These are phyloP conservation scores for Gonium pectorale DNA, from an alignment of 139 green algal species.

Conservation along the genomic window DNA sequence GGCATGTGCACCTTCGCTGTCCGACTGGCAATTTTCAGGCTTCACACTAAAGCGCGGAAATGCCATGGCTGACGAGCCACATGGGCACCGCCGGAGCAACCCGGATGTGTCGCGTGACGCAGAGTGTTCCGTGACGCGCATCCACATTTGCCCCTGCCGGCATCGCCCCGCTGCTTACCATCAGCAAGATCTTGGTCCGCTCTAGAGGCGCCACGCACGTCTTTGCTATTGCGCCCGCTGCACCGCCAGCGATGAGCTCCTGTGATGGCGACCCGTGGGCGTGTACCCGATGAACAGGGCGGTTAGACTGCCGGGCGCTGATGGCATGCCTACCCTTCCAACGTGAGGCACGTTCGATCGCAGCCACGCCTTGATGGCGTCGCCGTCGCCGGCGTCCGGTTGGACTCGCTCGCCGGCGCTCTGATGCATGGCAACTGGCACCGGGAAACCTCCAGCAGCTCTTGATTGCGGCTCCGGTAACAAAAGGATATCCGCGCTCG, in stretches of 20 bases:
- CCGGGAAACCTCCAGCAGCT: no score
- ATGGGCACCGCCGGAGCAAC: no score
- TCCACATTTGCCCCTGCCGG: background rate
- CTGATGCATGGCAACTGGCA: no score
- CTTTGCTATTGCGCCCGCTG: conserved; percentile 84
- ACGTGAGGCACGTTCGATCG: conserved; percentile 11
- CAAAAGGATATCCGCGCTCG: no score
- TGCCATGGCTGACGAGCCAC: no score
- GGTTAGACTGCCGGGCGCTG: background rate
- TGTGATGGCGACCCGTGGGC: conserved; percentile 48
- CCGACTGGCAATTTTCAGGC: no score
- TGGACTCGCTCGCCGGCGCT: no score
- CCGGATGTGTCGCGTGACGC: no score
- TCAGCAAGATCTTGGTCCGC: conserved; percentile 90
- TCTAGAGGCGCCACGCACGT: conserved; percentile 87
- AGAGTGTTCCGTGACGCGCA: background rate
- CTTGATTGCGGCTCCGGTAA: no score
- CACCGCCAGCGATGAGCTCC: conserved; percentile 86
- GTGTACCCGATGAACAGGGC: background rate
- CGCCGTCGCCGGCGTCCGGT: background rate
- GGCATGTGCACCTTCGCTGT: no score
- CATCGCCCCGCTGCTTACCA: no score
- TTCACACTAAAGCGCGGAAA: no score
- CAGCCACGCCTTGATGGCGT: conserved; percentile 8
- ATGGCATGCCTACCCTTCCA: background rate